Evolutionary conservation across 2,329 filamentous ascomycete species (phyloP).

Genomic region (Neoascochyta sp.): DNA sequence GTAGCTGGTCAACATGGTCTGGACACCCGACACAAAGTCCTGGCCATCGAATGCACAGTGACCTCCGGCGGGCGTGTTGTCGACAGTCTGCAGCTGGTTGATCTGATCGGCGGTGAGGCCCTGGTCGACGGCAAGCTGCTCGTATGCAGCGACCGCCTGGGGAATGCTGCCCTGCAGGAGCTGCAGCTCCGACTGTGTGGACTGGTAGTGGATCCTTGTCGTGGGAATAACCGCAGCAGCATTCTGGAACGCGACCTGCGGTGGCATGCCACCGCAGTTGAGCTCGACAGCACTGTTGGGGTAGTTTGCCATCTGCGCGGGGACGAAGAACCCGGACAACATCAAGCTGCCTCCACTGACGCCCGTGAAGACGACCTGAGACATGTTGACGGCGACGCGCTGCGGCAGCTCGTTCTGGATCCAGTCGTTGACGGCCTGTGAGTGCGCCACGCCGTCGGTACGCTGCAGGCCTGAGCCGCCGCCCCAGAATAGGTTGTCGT

Average conservation of each 20-base stretch:
- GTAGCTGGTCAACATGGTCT: conserved; percentile 55
- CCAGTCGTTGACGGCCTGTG: conserved; percentile 54
- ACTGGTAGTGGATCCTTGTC: conserved; percentile 57
- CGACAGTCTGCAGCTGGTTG: conserved; percentile 54
- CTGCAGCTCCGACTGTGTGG: conserved; percentile 51
- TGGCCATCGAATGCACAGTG: conserved; percentile 58
- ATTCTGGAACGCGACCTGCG: conserved; percentile 52
- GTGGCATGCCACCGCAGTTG: conserved; percentile 54
- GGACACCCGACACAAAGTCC: conserved; percentile 55
- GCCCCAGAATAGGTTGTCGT: conserved; percentile 56
- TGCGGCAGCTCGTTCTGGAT: conserved; percentile 50
- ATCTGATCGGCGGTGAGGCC: conserved; percentile 47
- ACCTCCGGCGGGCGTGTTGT: conserved; percentile 54
- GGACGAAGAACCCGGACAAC: conserved; percentile 57
- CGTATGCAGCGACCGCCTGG: conserved; percentile 50
- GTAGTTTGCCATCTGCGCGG: conserved; percentile 53
- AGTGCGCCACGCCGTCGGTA: conserved; percentile 54
- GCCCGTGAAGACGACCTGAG: conserved; percentile 56
- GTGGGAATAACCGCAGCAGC: conserved; percentile 42
- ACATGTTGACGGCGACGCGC: conserved; percentile 52
- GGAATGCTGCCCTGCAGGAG: conserved; percentile 52
- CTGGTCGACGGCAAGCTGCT: conserved; percentile 44
- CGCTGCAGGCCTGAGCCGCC: conserved; percentile 52
- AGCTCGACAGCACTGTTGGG: conserved; percentile 52
- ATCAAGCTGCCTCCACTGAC: conserved; percentile 55